Evolutionary conservation across 768 basidiomycete species (phyloP).

Genomic region (Tremella mesenterica): DNA sequence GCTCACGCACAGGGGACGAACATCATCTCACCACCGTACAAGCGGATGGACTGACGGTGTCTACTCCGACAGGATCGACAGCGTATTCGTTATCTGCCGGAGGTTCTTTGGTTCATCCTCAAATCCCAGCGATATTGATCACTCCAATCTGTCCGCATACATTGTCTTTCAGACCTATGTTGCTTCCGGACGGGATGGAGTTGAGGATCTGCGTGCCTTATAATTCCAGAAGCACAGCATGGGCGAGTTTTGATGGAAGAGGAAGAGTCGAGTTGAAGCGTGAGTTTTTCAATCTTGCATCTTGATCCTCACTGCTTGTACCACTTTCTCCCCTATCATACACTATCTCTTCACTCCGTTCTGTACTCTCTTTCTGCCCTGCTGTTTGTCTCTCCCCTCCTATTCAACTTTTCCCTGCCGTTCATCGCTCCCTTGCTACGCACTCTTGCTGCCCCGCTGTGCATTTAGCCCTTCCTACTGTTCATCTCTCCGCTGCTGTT

Average conservation of each 20-base stretch:
- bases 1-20: conserved; percentile 65
- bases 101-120: conserved; percentile 93
- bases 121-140: conserved; percentile 91
- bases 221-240: conserved; percentile 94
- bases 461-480: background rate
- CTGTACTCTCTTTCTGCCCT: background rate
- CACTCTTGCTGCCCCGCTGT: background rate
- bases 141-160: conserved; percentile 98
- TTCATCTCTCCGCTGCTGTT: no score
- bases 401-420: background rate
- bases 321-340: no score
- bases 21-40: conserved; percentile 99
- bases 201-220: conserved; percentile 97
- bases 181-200: conserved; percentile 97
- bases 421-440: background rate
- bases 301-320: no score
- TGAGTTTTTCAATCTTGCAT: conserved; percentile 47
- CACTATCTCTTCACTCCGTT: no score
- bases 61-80: conserved; percentile 95
- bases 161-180: conserved; percentile 95
- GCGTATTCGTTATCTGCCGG: conserved; percentile 98
- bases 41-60: conserved; percentile 88
- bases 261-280: conserved; percentile 93
- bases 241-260: conserved; percentile 97
- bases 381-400: background rate